Conservation (phyloP, 73 alveolate species). For the Paramecium primaurelia region DNA sequence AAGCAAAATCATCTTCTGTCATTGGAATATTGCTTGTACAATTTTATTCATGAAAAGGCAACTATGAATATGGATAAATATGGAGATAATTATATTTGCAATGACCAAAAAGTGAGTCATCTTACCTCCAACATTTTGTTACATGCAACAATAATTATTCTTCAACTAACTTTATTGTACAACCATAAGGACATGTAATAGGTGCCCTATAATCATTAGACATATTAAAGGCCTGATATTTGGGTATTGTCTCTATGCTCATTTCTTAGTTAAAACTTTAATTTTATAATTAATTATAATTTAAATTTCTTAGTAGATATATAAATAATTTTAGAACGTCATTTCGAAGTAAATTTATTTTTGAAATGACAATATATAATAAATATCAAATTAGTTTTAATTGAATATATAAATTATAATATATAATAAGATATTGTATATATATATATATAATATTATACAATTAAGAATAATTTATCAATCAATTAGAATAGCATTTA, state of each 20-base stretch:
- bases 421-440: too few species aligned
- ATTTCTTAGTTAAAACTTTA: not conserved
- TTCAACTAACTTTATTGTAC: not conserved
- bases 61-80: not conserved
- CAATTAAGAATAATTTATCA: not conserved
- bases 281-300: not conserved
- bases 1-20: slow-evolving; percentile 18
- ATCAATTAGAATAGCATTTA: not conserved
- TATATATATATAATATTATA: not conserved
- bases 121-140: not conserved
- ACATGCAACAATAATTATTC: not conserved
- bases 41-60: not conserved
- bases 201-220: not conserved
- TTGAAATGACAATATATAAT: not conserved
- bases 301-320: not conserved
- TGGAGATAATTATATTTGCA: not conserved
- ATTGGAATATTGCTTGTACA: not conserved
- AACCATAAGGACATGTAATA: not conserved
- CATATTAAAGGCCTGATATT: not conserved
- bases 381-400: not conserved
- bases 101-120: not conserved
- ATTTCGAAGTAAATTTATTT: not conserved
- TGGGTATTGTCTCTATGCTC: not conserved
- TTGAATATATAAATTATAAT: not conserved
- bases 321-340: not conserved